A percentile compares a stretch with the other conserved stretches of the same genome.
phyloP scores from a whole-genome alignment of 768 basidiomycete species.

The Psilocybe sp. region DNA sequence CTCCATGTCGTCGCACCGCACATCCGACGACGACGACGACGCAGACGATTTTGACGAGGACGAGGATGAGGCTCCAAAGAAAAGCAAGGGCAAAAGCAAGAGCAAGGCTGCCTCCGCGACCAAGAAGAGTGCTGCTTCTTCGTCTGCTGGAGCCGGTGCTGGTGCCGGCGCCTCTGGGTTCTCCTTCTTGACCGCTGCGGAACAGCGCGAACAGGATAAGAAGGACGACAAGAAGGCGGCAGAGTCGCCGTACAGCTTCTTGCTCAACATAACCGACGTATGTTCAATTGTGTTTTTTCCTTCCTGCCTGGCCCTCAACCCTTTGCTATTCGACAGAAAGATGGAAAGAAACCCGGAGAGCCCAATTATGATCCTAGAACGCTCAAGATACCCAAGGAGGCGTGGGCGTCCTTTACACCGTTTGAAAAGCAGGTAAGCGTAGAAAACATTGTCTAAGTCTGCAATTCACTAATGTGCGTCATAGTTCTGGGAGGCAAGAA shows the following conservation, averaged over 20 bases:
- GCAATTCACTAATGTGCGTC: constrained; percentile 1
- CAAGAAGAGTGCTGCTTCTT: constrained; percentile 23
- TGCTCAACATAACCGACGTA: constrained; percentile 71
- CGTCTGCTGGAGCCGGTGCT: constrained; percentile 23
- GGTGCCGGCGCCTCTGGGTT: constrained; percentile 10
- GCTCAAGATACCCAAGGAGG: constrained; percentile 69
- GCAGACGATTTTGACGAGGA: constrained; percentile 19
- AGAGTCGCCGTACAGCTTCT: constrained; percentile 77
- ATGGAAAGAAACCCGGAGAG: constrained; percentile 73
- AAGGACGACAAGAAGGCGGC: constrained; percentile 80
- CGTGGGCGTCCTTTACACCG: constrained; percentile 85
- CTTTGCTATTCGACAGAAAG: constrained; percentile 71
- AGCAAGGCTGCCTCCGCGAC: constrained; percentile 16
- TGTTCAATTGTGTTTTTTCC: constrained; percentile 16
- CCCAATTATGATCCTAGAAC: constrained; percentile 91
- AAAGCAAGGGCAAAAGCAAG: constrained; percentile 29
- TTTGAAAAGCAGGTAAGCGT: constrained; percentile 83
- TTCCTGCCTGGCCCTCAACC: too few species aligned
- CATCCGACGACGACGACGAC: constrained; percentile 34
- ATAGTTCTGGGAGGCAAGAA: constrained; percentile 73
- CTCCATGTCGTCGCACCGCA: constrained; percentile 45
- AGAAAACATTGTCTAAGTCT: neutral
- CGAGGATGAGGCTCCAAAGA: constrained; percentile 21
- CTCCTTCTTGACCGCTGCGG: constrained; percentile 80
- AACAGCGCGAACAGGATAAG: constrained; percentile 68